These are phyloP conservation scores for Boeremia lycopersici DNA, from an alignment of 2,329 filamentous ascomycete genomes.

Conservation along the genomic window DNA sequence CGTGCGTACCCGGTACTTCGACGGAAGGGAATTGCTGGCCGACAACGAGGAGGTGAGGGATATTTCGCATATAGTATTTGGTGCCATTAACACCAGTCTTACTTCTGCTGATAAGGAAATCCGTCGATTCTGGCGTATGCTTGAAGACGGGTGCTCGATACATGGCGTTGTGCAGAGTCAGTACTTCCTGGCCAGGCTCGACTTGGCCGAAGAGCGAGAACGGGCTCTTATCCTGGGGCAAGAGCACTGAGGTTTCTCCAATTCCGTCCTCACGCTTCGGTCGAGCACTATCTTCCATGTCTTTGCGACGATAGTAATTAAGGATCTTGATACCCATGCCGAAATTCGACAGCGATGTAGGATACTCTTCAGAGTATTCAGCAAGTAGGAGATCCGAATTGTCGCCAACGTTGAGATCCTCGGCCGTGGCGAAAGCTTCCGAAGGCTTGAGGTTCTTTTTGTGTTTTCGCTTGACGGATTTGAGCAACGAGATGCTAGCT, in stretches of 20 bases:
- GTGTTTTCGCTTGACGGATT: conserved; percentile 73
- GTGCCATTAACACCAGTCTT: conserved; percentile 79
- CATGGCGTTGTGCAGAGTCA: conserved; percentile 93
- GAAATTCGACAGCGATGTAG: conserved; percentile 90
- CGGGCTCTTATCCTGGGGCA: conserved; percentile 93
- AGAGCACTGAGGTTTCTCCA: conserved; percentile 84
- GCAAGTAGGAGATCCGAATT: conserved; percentile 87
- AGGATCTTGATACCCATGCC: conserved; percentile 96
- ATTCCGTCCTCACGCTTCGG: conserved; percentile 74
- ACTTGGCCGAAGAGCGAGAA: conserved; percentile 96
- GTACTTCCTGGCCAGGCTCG: conserved; percentile 85
- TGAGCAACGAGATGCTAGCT: conserved; percentile 75
- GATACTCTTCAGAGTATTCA: conserved; percentile 95
- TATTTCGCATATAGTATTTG: conserved; percentile 81
- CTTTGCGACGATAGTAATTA: conserved; percentile 93
- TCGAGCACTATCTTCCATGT: conserved; percentile 73
- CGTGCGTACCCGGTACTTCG: conserved; percentile 92
- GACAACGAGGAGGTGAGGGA: conserved; percentile 88
- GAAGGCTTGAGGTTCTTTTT: conserved; percentile 79
- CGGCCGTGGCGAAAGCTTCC: conserved; percentile 78
- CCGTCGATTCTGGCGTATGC: conserved; percentile 75
- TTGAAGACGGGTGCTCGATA: conserved; percentile 93
- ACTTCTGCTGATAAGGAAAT: conserved; percentile 86
- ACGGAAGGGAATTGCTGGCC: conserved; percentile 92
- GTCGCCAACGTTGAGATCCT: conserved; percentile 84